These are phyloP conservation scores for Pyrenopolyporus hunteri DNA, from an alignment of 495 filamentous ascomycete genomes.

Conservation along the genomic window DNA sequence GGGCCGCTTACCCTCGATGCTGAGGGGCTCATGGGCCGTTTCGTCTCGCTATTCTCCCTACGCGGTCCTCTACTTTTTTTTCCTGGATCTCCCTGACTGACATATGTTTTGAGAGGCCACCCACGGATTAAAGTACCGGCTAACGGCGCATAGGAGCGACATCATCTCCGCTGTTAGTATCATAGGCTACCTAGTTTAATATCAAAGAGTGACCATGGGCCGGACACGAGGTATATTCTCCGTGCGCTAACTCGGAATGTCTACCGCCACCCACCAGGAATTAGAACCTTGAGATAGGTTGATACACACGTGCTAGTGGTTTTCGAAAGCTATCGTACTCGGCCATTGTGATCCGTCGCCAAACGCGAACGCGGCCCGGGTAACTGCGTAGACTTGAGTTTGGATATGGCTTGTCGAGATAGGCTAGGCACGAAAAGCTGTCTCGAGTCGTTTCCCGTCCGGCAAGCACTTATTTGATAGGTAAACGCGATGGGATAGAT, in stretches of 20 bases:
- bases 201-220: conserved; percentile 9
- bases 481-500: conserved; percentile 4
- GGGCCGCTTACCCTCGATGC: conserved; percentile 33
- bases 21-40: conserved; percentile 22
- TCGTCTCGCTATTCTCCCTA: conserved; percentile 23
- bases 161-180: conserved; percentile 17
- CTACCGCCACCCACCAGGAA: conserved; percentile 16
- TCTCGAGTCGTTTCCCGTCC: neutral
- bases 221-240: conserved; percentile 20
- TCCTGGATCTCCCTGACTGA: conserved; percentile 2
- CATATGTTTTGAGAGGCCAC: conserved; percentile 32
- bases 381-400: conserved; percentile 29
- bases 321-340: conserved; percentile 27
- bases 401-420: conserved; percentile 14
- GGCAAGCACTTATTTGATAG: conserved; percentile 22
- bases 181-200: conserved; percentile 8
- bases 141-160: conserved; percentile 20
- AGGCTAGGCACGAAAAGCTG: conserved; percentile 4
- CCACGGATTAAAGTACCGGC: conserved; percentile 24
- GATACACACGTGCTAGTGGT: conserved; percentile 20
- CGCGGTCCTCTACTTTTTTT: conserved; percentile 7
- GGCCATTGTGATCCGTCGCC: conserved; percentile 26
- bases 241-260: conserved; percentile 24
- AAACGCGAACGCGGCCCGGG: conserved; percentile 28
- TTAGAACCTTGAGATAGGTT: conserved; percentile 3